phyloP scores from a whole-genome alignment of 2,329 filamentous ascomycete genomes.

The Pestalotiopsis sp. region DNA sequence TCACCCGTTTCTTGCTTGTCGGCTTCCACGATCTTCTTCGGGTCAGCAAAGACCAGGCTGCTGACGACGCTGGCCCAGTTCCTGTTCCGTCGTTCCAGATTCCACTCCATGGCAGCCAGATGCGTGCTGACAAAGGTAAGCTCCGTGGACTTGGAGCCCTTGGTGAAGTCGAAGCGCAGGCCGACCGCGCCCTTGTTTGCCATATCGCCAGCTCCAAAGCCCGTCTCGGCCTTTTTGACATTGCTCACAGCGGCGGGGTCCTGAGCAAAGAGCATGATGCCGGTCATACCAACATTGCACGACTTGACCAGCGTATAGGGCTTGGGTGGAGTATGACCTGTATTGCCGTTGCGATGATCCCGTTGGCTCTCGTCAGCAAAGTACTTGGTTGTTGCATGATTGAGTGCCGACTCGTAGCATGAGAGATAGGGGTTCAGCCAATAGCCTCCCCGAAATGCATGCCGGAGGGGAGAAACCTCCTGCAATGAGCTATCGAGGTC shows the following conservation, averaged over 20 bases:
- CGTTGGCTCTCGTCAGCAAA: slow-evolving; percentile 19
- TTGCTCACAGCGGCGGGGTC: slow-evolving; percentile 60
- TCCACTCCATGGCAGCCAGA: slow-evolving; percentile 84
- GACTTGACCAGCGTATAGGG: slow-evolving; percentile 71
- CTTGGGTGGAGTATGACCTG: background rate
- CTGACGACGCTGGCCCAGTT: slow-evolving; percentile 88
- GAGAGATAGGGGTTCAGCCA: slow-evolving; percentile 77
- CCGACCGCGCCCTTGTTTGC: slow-evolving; percentile 95
- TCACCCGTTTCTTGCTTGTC: background rate
- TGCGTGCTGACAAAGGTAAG: slow-evolving; percentile 89
- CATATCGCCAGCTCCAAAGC: slow-evolving; percentile 84
- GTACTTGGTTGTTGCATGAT: slow-evolving; percentile 60
- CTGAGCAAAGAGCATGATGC: slow-evolving; percentile 80
- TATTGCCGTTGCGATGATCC: slow-evolving; percentile 20
- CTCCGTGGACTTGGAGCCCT: slow-evolving; percentile 52
- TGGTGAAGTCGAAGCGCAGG: slow-evolving; percentile 65
- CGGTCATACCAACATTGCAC: slow-evolving; percentile 86
- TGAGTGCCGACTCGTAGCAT: slow-evolving; percentile 70
- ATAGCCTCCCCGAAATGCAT: slow-evolving; percentile 83
- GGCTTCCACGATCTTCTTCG: slow-evolving; percentile 37
- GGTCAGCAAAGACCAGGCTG: slow-evolving; percentile 73
- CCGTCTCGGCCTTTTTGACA: slow-evolving; percentile 78
- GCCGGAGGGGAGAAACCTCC: slow-evolving; percentile 83
- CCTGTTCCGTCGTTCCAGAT: slow-evolving; percentile 72
- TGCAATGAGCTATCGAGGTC: slow-evolving; percentile 69